Base-by-base conservation (phyloP, 2,329 filamentous ascomycete genomes). In the Pestalotiopsis sp. region DNA sequence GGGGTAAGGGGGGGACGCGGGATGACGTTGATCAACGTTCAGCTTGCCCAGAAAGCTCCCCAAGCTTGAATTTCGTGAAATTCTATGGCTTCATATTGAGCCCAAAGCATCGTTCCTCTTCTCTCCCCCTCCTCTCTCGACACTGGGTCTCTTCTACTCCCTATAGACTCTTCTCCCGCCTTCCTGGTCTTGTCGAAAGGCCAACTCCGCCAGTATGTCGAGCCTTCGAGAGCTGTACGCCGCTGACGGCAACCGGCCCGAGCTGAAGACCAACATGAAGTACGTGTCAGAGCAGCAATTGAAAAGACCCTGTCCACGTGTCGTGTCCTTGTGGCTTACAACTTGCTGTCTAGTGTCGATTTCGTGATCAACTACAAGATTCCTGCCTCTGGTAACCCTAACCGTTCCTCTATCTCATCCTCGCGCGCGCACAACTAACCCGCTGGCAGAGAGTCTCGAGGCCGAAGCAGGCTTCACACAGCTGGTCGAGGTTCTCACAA, bases 351-450 rank as follows among this genome's bases (percentile, higher is more conserved):
- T 75, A 88, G 93, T 66, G 93, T 97, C 70, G 95, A 98, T 84
- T 98, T 94, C 85, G 94, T 97, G 68, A 87, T 98, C 71, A 88
- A 90, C 76, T 97, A 93, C 81, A 86, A 91, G 68, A 91, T 95
- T 76, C 87, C 90, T 31, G 84, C 88, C 59, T 87, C 89, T 68
- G 89, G 93, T 92, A 84, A 71, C 82, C 27, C 59, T 64, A 52
- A 62, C 41, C 49, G 25, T 14, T 17, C 52, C 39, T 41, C 38
- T 5, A 14, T 14, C 9, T 38, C 49, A 27, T 23, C 23, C 17
- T 23, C 38, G 6, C 2, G 14, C 20, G 23, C 17, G 20, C 52
- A 52, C 9, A n/a, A 36, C 60, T 63, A 64, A 45, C 62, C 23
- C 12, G 12, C n/a, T 57, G 45, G 17, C 23, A 94, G 93, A 91